Evolutionary conservation across 257 asterid genomes (phyloP).

Genomic region (Verbascum thapsus): DNA sequence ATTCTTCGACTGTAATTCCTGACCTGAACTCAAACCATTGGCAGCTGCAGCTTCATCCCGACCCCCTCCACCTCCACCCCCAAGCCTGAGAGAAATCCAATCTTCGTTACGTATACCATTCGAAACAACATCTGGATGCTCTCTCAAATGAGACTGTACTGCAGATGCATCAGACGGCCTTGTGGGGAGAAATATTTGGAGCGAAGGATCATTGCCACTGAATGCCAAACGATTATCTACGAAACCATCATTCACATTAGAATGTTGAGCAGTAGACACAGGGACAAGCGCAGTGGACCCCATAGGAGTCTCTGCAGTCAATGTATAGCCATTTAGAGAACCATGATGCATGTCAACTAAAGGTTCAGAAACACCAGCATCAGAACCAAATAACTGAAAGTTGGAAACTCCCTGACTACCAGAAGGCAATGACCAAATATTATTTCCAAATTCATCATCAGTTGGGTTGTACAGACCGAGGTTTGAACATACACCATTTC

Average conservation of each 20-base stretch:
- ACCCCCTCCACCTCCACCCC: constrained; percentile 58
- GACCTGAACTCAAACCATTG: constrained; percentile 51
- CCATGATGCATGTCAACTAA: constrained; percentile 63
- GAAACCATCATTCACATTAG: constrained; percentile 55
- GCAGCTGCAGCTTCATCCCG: constrained; percentile 47
- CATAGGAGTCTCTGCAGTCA: constrained; percentile 54
- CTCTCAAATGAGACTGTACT: constrained; percentile 54
- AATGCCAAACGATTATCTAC: constrained; percentile 74
- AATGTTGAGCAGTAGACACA: constrained; percentile 41
- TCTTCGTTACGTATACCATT: constrained; percentile 74
- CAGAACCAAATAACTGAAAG: constrained; percentile 85
- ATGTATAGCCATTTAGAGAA: constrained; percentile 50
- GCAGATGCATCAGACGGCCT: constrained; percentile 67
- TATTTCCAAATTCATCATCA: constrained; percentile 68
- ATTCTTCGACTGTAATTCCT: constrained; percentile 50
- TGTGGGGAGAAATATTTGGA: constrained; percentile 91
- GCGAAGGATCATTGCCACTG: constrained; percentile 80
- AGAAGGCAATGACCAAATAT: constrained; percentile 78
- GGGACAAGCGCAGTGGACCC: constrained; percentile 62
- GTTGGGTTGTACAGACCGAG: constrained; percentile 52
- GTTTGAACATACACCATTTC: constrained; percentile 49
- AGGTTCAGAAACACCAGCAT: constrained; percentile 65
- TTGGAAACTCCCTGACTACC: constrained; percentile 73
- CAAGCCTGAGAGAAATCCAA: constrained; percentile 90
- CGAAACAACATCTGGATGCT: constrained; percentile 56